These are phyloP conservation scores for Dioszegia hungarica DNA, from an alignment of 768 basidiomycete genomes.

Conservation along the genomic window DNA sequence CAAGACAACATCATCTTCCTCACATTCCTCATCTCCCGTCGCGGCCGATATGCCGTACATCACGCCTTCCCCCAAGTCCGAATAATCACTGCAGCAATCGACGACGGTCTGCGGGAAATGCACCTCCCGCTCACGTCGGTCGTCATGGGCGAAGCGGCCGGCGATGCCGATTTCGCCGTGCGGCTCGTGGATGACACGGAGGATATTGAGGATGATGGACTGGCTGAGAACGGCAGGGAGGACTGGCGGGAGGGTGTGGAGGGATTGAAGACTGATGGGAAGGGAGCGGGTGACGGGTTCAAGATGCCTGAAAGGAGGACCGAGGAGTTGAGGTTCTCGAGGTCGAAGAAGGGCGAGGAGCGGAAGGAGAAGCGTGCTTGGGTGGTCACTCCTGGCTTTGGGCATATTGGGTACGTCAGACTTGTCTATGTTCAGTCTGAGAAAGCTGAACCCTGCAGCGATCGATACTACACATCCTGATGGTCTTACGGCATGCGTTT, in stretches of 20 bases:
- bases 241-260: slow-evolving; percentile 56
- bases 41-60: slow-evolving; percentile 71
- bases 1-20: slow-evolving; percentile 68
- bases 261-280: slow-evolving; percentile 11
- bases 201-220: background rate
- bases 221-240: background rate
- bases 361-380: slow-evolving; percentile 39
- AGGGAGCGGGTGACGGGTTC: slow-evolving; percentile 17
- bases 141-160: slow-evolving; percentile 36
- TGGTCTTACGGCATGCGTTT: slow-evolving; percentile 3
- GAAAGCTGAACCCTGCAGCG: slow-evolving; percentile 6
- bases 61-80: slow-evolving; percentile 79
- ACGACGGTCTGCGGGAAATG: slow-evolving; percentile 65
- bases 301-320: slow-evolving; percentile 16
- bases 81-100: slow-evolving; percentile 78
- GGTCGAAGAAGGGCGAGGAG: slow-evolving; percentile 42
- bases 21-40: slow-evolving; percentile 78
- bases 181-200: slow-evolving; percentile 7
- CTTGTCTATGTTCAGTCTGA: background rate
- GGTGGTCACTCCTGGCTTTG: slow-evolving; percentile 46
- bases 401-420: slow-evolving; percentile 32
- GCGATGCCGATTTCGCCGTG: slow-evolving; percentile 40
- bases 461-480: slow-evolving; percentile 23
- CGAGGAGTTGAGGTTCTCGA: slow-evolving; percentile 30
- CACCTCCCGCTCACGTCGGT: slow-evolving; percentile 22